These are phyloP conservation scores for Fusarium caatingaense DNA, from an alignment of 2,329 filamentous ascomycete species.

Conservation along the genomic window DNA sequence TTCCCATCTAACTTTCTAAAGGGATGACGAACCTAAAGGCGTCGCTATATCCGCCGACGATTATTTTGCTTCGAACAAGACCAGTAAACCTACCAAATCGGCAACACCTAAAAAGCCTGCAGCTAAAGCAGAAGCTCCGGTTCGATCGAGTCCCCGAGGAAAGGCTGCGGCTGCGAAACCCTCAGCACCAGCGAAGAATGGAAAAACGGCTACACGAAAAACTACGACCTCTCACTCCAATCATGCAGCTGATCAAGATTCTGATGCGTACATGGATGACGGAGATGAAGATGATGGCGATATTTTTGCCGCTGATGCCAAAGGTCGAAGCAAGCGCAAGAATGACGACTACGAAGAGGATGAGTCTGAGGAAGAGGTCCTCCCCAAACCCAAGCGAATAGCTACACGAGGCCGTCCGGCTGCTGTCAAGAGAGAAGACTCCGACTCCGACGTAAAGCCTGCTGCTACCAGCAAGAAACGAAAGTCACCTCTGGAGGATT, in stretches of 20 bases:
- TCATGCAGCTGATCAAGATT: conserved; percentile 60
- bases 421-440: conserved; percentile 31
- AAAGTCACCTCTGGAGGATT: conserved; percentile 66
- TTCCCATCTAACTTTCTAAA: conserved; percentile 34
- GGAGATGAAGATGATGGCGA: conserved; percentile 80
- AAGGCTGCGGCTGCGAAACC: conserved; percentile 54
- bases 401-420: conserved; percentile 56
- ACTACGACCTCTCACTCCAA: conserved; percentile 56
- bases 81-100: conserved; percentile 53
- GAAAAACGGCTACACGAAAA: conserved; percentile 55
- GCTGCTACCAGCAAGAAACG: conserved; percentile 62
- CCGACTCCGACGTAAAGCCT: conserved; percentile 46
- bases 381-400: conserved; percentile 70
- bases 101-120: conserved; percentile 56
- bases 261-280: conserved; percentile 72
- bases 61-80: conserved; percentile 65
- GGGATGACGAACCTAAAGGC: conserved; percentile 59
- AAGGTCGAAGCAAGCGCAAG: conserved; percentile 72
- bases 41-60: conserved; percentile 66
- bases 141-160: conserved; percentile 65
- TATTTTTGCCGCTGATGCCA: conserved; percentile 81
- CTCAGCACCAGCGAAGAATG: conserved; percentile 47
- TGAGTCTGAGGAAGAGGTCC: conserved; percentile 76
- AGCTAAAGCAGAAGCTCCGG: conserved; percentile 56
- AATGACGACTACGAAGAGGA: conserved; percentile 82